Conservation (phyloP, 2,329 filamentous ascomycete species). For the Pseudogymnoascus sp. region DNA sequence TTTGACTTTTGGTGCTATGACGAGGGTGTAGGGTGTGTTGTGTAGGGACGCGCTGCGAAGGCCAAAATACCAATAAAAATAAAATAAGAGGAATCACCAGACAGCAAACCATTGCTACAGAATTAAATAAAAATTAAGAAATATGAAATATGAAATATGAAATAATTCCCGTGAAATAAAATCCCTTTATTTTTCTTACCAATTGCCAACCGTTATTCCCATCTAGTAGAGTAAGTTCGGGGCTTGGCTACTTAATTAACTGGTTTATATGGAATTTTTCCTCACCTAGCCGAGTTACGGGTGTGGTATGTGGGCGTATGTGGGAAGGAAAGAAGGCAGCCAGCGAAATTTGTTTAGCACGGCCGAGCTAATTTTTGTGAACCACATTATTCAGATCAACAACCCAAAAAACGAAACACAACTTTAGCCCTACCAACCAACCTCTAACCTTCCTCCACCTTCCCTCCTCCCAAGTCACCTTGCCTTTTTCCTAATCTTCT, state of each 20-base stretch:
- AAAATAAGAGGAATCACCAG: not conserved
- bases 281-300: not conserved
- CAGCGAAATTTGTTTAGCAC: not conserved
- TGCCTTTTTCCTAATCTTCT: not conserved
- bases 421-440: constrained; percentile 5
- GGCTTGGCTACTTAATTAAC: too few species aligned
- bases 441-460: not conserved
- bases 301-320: not conserved
- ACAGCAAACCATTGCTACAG: too few species aligned
- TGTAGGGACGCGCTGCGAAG: too few species aligned
- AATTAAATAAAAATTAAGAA: too few species aligned
- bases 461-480: not conserved
- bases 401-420: not conserved
- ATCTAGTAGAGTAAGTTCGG: too few species aligned
- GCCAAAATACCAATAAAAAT: not conserved
- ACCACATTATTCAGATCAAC: not conserved
- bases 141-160: too few species aligned
- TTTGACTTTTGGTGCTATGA: not conserved
- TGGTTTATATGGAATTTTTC: not conserved
- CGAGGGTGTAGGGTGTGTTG: not conserved
- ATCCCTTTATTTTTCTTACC: too few species aligned
- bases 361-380: not conserved
- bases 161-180: too few species aligned
- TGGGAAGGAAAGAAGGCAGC: not conserved
- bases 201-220: too few species aligned